Percentiles rank a stretch among this genome's conserved stretches.
Conservation (phyloP, 2,329 filamentous ascomycete species). For the Lanzia echinophila region DNA sequence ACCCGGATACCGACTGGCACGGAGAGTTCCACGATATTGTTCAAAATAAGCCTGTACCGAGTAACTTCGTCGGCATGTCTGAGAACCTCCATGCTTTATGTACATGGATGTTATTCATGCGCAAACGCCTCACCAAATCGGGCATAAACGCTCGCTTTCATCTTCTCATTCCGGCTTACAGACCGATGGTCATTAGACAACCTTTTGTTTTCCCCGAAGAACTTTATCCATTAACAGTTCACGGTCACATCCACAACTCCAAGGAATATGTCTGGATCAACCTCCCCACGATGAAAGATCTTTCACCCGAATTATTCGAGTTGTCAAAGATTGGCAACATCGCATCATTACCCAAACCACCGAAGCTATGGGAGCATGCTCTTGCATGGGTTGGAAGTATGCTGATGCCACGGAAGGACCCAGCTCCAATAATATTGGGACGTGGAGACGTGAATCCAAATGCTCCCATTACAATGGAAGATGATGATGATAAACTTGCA, state of each 20-base stretch:
- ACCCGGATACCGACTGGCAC: conserved; percentile 38
- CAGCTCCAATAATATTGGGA: conserved; percentile 7
- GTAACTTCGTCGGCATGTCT: conserved; percentile 35
- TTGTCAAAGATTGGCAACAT: conserved; percentile 9
- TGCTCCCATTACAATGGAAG: not conserved
- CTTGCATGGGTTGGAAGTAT: conserved; percentile 6
- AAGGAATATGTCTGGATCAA: conserved; percentile 35
- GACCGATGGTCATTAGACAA: conserved; percentile 34
- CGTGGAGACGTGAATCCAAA: not conserved
- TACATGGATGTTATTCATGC: conserved; percentile 31
- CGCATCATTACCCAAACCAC: conserved; percentile 6
- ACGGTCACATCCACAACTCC: conserved; percentile 36
- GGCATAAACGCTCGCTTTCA: conserved; percentile 29
- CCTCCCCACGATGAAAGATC: conserved; percentile 23
- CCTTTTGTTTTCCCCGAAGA: conserved; percentile 33
- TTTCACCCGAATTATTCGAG: conserved; percentile 6
- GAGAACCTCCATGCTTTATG: conserved; percentile 37
- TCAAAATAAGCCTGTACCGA: conserved; percentile 30
- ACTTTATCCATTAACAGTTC: conserved; percentile 34
- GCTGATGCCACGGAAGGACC: conserved; percentile 1
- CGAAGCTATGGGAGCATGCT: conserved; percentile 5
- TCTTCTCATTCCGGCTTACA: conserved; percentile 36
- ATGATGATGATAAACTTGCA: not conserved
- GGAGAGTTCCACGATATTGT: conserved; percentile 35
- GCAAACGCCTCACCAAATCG: conserved; percentile 20